phyloP scores from a whole-genome alignment of 179 eudicot genomes.

The Silene noctiflora region DNA sequence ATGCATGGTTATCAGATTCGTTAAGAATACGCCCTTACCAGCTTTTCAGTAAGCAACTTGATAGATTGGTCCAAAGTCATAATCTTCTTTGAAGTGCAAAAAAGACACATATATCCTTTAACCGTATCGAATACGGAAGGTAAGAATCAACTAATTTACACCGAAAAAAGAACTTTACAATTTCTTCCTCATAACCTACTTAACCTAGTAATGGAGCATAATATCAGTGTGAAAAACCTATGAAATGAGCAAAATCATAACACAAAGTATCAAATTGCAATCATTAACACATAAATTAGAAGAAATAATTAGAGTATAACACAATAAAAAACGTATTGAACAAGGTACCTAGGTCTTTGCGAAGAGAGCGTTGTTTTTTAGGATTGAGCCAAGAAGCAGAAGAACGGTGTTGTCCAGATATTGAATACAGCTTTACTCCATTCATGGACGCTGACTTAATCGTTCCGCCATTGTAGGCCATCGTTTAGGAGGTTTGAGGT shows the following conservation, averaged over 20 bases:
- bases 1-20: no score
- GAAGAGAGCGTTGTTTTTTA: constrained; percentile 13
- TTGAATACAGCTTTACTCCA: background rate
- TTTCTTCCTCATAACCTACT: no score
- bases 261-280: background rate
- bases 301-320: background rate
- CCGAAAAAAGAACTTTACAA: no score
- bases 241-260: background rate
- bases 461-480: constrained; percentile 9
- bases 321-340: background rate
- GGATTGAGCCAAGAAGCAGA: constrained; percentile 7
- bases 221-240: background rate
- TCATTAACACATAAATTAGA: background rate
- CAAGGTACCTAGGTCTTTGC: background rate
- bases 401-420: background rate
- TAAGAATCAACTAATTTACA: no score
- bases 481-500: background rate
- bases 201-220: no score
- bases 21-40: no score
- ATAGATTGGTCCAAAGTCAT: no score
- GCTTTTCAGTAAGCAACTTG: no score
- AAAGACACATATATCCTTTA: no score
- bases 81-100: no score
- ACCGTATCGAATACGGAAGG: no score
- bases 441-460: constrained; percentile 7